Conservation (phyloP, 345 rosid species). For the Murraya koenigii region DNA sequence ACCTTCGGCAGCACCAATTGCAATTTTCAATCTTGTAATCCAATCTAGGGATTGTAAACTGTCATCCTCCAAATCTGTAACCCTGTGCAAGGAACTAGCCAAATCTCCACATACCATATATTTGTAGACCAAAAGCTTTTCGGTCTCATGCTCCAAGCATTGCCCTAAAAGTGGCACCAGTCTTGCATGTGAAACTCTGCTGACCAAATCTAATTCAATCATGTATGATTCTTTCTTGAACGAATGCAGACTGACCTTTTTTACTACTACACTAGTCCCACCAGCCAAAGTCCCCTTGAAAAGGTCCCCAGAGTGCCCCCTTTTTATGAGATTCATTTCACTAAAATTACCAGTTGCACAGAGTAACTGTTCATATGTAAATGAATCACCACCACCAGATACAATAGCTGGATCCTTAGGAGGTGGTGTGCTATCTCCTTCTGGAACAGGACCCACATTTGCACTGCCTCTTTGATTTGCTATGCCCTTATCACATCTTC, state of each 20-base stretch:
- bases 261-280: conserved; percentile 57
- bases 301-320: conserved; percentile 87
- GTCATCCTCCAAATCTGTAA: conserved; percentile 47
- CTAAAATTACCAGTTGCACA: conserved; percentile 61
- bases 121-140: conserved; percentile 82
- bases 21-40: conserved; percentile 92
- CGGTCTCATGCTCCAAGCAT: conserved; percentile 62
- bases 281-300: conserved; percentile 60
- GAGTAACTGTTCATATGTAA: conserved; percentile 59
- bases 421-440: conserved; percentile 40
- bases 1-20: conserved; percentile 86
- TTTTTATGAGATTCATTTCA: conserved; percentile 62
- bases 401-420: conserved; percentile 39
- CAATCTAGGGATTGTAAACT: conserved; percentile 78
- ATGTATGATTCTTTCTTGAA: conserved; percentile 49
- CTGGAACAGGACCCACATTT: conserved; percentile 58
- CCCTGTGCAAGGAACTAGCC: conserved; percentile 65
- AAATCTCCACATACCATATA: conserved; percentile 79
- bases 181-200: conserved; percentile 69
- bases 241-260: conserved; percentile 55
- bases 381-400: conserved; percentile 56
- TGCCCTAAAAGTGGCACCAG: conserved; percentile 78
- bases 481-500: conserved; percentile 26
- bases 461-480: conserved; percentile 41
- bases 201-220: conserved; percentile 64